Evolutionary conservation across 371 early-diverging fungal genomes (phyloP).

Genomic region (Mucor circinelloides): DNA sequence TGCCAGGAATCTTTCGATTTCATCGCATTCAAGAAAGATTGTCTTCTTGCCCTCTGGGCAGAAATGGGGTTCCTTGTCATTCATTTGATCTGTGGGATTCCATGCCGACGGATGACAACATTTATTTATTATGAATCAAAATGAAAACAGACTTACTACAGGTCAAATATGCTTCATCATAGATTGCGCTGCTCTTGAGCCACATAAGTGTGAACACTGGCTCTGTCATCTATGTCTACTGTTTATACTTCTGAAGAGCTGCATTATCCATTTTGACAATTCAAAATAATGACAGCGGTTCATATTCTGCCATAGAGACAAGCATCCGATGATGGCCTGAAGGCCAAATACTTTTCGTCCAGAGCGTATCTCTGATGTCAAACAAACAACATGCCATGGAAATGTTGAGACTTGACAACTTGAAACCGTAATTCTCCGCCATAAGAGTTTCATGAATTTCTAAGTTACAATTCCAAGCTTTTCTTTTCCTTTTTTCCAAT

Average conservation of each 20-base stretch:
- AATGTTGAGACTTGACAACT: background rate
- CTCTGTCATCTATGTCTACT: too few species aligned
- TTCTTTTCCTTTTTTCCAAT: background rate
- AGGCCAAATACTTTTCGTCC: too few species aligned
- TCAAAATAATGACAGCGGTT: too few species aligned
- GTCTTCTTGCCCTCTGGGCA: conserved; percentile 25
- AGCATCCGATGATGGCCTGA: too few species aligned
- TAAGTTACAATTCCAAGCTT: background rate
- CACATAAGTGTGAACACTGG: too few species aligned
- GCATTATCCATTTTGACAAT: too few species aligned
- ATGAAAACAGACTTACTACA: too few species aligned
- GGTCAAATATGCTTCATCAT: too few species aligned
- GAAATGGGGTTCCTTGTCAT: conserved; percentile 27
- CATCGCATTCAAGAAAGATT: conserved; percentile 28
- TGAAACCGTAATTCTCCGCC: background rate
- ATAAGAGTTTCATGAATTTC: background rate
- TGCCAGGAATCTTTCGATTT: conserved; percentile 35
- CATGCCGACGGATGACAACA: conserved; percentile 32
- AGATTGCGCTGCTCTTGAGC: too few species aligned
- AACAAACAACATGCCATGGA: conserved; percentile 1
- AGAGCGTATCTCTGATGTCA: too few species aligned
- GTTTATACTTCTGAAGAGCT: too few species aligned
- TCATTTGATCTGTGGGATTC: conserved; percentile 23
- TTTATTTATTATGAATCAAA: background rate
- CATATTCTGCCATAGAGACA: too few species aligned